Percentiles rank a stretch among this genome's conserved stretches.
phyloP scores from a whole-genome alignment of 257 asterid species.

The Solanum piurae region DNA sequence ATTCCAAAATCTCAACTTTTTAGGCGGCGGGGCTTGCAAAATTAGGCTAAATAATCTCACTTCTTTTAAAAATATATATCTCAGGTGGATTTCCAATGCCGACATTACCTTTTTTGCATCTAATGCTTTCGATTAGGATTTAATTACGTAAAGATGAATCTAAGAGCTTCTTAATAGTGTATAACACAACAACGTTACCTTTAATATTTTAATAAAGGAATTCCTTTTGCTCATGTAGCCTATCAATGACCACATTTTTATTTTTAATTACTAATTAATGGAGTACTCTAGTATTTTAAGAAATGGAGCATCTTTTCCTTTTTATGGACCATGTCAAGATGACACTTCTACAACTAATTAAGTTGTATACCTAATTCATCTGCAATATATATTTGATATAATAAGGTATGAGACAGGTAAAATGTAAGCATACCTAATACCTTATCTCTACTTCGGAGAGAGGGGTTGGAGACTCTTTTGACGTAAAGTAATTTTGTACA shows the following conservation, averaged over 20 bases:
- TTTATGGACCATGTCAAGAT: not conserved
- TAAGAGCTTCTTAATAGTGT: not conserved
- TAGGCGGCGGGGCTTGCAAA: not conserved
- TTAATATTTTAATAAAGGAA: not conserved
- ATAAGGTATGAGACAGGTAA: too few relatives aligned
- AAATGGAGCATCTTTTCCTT: not conserved
- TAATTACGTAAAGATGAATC: not conserved
- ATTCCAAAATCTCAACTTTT: not conserved
- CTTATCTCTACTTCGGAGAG: too few relatives aligned
- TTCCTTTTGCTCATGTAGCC: not conserved
- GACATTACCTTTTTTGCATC: not conserved
- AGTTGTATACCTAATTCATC: not conserved
- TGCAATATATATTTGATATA: too few relatives aligned
- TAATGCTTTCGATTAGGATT: not conserved
- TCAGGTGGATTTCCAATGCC: constrained; percentile 3
- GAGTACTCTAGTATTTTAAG: not conserved
- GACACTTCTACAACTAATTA: not conserved
- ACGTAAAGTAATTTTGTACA: not conserved
- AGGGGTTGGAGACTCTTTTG: not conserved
- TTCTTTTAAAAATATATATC: not conserved
- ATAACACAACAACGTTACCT: not conserved
- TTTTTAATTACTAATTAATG: not conserved
- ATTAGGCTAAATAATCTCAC: not conserved
- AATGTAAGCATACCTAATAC: not conserved
- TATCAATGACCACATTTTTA: not conserved